Conservation (phyloP, 805 yeast species). For the Clavispora asparagi region DNA sequence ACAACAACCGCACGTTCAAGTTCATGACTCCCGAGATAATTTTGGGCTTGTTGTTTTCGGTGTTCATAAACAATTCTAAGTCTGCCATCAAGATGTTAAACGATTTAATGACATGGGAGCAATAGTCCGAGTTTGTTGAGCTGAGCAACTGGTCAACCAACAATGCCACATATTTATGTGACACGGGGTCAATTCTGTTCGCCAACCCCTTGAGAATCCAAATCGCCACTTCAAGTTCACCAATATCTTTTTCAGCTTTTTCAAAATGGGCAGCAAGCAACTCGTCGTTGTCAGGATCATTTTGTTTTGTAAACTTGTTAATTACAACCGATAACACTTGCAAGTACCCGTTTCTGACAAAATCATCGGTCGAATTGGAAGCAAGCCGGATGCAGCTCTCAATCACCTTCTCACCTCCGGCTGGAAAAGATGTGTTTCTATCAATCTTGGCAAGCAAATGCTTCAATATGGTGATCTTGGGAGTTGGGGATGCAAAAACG, state of each 20-base stretch:
- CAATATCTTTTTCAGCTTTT: constrained; percentile 2
- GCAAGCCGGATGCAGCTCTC: not conserved
- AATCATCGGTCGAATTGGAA: constrained; percentile 15
- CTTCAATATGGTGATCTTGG: constrained; percentile 29
- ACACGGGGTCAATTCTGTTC: constrained; percentile 46
- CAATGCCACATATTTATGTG: constrained; percentile 18
- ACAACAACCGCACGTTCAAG: constrained; percentile 59
- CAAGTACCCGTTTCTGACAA: constrained; percentile 49
- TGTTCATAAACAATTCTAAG: constrained; percentile 52
- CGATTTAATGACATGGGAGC: constrained; percentile 39
- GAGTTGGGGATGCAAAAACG: constrained; percentile 21
- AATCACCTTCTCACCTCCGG: constrained; percentile 9
- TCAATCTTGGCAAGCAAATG: constrained; percentile 52
- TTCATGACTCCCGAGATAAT: constrained; percentile 43
- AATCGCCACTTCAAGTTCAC: constrained; percentile 46
- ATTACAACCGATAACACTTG: constrained; percentile 49
- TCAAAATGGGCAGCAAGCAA: constrained; percentile 2
- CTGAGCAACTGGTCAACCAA: constrained; percentile 21
- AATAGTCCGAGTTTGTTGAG: constrained; percentile 23
- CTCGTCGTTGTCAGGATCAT: constrained; percentile 7
- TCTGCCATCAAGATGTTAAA: constrained; percentile 67
- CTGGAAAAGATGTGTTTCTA: constrained; percentile 20
- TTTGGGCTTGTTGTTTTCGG: constrained; percentile 20
- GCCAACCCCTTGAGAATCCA: constrained; percentile 75
- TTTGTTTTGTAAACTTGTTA: constrained; percentile 36